Conservation (phyloP, 305 asterid genomes). For the Fraxinus greggii region DNA sequence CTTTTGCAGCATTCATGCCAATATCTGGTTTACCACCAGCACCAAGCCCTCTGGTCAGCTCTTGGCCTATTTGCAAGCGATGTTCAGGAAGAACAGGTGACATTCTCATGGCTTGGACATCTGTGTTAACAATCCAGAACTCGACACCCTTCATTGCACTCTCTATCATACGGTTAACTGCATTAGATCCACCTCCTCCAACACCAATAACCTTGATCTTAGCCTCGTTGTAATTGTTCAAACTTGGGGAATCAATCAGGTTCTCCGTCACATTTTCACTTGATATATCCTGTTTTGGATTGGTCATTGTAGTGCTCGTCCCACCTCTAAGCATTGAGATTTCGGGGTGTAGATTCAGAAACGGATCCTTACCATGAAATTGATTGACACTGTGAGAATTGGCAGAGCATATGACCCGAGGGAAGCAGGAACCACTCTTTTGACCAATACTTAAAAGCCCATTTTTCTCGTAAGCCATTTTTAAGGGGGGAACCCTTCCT, state of each 20-base stretch:
- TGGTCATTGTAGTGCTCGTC: constrained; percentile 41
- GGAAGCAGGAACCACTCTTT: constrained; percentile 36
- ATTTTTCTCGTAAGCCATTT: constrained; percentile 49
- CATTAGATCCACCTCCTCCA: constrained; percentile 1
- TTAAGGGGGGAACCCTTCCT: constrained; percentile 50
- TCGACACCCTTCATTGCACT: constrained; percentile 92
- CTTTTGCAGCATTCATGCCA: constrained; percentile 88
- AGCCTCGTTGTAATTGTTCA: constrained; percentile 47
- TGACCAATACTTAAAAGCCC: constrained; percentile 28
- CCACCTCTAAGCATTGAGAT: constrained; percentile 87
- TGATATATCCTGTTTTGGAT: constrained; percentile 49
- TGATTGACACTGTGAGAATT: constrained; percentile 62
- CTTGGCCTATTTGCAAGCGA: constrained; percentile 89
- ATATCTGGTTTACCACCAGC: constrained; percentile 98
- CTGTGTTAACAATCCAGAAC: constrained; percentile 95
- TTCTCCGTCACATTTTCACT: constrained; percentile 57
- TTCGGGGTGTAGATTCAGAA: constrained; percentile 85
- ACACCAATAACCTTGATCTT: constrained; percentile 46
- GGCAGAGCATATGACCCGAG: constrained; percentile 57
- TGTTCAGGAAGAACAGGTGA: constrained; percentile 69
- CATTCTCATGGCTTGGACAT: constrained; percentile 87
- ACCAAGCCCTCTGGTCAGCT: constrained; percentile 94
- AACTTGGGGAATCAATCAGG: constrained; percentile 30
- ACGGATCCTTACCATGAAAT: constrained; percentile 64
- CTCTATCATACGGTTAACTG: constrained; percentile 80